phyloP scores from a whole-genome alignment of 352 stramenopile genomes.

The Phytophthora syringae region DNA sequence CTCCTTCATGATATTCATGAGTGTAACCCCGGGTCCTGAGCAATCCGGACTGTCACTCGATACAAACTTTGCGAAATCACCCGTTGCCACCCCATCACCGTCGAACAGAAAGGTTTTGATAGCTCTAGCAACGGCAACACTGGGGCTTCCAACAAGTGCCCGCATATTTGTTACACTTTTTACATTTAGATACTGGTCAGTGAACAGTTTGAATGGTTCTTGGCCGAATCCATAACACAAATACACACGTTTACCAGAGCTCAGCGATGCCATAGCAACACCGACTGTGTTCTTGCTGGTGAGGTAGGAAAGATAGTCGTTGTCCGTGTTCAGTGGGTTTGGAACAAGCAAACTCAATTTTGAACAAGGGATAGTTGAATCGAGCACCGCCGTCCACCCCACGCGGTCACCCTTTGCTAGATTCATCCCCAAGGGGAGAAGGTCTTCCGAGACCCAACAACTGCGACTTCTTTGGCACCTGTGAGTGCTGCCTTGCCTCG shows the following conservation, averaged over 20 bases:
- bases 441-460: conserved; percentile 51
- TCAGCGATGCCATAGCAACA: conserved; percentile 49
- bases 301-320: conserved; percentile 58
- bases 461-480: conserved; percentile 58
- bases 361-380: conserved; percentile 32
- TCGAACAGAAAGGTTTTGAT: conserved; percentile 73
- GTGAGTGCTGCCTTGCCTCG: conserved; percentile 37
- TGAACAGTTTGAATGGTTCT: conserved; percentile 63
- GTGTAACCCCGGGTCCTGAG: conserved; percentile 39
- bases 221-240: conserved; percentile 71
- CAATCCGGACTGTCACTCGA: conserved; percentile 38
- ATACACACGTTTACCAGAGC: conserved; percentile 59
- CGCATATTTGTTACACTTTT: conserved; percentile 70
- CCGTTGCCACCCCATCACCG: conserved; percentile 60
- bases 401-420: conserved; percentile 53
- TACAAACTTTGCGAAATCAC: conserved; percentile 75
- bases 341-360: conserved; percentile 46
- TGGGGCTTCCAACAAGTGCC: conserved; percentile 44
- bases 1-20: conserved; percentile 67
- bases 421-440: conserved; percentile 62
- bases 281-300: conserved; percentile 38
- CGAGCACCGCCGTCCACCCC: conserved; percentile 47
- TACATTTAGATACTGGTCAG: conserved; percentile 54
- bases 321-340: conserved; percentile 38
- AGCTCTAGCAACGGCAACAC: conserved; percentile 47